Percentiles rank a stretch among this genome's conserved stretches.
Conservation (phyloP, 176 grass and related monocot species). For the Phyllostachys edulis region DNA sequence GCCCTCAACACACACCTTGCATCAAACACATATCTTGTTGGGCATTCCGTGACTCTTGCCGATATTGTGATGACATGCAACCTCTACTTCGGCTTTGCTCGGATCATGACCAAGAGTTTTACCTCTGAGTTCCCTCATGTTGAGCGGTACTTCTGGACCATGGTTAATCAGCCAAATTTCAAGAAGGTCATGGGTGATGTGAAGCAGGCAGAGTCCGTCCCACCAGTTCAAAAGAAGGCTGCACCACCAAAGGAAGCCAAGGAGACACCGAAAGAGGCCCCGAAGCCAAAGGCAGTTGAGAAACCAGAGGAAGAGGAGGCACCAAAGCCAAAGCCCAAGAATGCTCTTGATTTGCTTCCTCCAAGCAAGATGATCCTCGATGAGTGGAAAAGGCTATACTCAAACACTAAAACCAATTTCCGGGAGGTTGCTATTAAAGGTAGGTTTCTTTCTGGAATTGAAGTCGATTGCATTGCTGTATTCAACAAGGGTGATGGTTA, state of each 20-base stretch:
- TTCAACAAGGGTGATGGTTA: neutral
- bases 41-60: conserved; percentile 67
- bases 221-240: conserved; percentile 47
- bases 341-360: conserved; percentile 79
- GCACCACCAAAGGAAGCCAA: conserved; percentile 61
- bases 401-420: conserved; percentile 90
- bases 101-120: conserved; percentile 70
- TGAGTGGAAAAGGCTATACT: conserved; percentile 91
- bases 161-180: conserved; percentile 82
- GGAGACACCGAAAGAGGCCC: conserved; percentile 43
- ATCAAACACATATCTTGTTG: conserved; percentile 72
- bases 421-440: conserved; percentile 88
- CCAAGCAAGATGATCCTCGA: conserved; percentile 91
- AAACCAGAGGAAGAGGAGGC: conserved; percentile 62
- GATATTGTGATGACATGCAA: conserved; percentile 89
- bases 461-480: neutral
- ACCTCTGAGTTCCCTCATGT: conserved; percentile 77
- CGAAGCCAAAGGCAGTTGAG: conserved; percentile 50
- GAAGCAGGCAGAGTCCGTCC: conserved; percentile 66
- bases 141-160: conserved; percentile 88
- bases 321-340: conserved; percentile 81
- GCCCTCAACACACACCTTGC: conserved; percentile 74
- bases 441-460: conserved; percentile 14
- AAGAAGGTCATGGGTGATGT: conserved; percentile 60
- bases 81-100: conserved; percentile 46